Conservation (phyloP, 2,329 filamentous ascomycete genomes). For the Cytospora mali region DNA sequence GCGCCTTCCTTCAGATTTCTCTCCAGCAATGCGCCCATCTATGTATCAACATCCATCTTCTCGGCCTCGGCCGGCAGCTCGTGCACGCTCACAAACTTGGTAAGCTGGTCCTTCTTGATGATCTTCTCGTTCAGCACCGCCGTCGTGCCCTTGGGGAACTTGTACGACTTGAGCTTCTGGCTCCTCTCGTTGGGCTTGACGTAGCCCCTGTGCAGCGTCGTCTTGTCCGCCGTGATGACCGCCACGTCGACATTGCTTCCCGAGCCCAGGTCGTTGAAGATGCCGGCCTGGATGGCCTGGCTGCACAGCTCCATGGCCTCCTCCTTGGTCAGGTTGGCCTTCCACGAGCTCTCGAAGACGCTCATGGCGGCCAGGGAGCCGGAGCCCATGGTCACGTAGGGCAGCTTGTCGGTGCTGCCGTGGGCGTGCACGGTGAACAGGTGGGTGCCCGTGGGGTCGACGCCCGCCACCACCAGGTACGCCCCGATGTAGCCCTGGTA, state of each 20-base stretch:
- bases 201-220: conserved; percentile 88
- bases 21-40: conserved; percentile 26
- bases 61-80: conserved; percentile 75
- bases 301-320: conserved; percentile 81
- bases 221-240: conserved; percentile 94
- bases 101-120: conserved; percentile 90
- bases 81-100: conserved; percentile 90
- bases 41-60: conserved; percentile 70
- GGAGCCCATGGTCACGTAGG: conserved; percentile 98
- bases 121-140: conserved; percentile 95
- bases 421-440: conserved; percentile 99
- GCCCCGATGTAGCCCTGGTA: conserved; percentile 98
- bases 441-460: conserved; percentile 91
- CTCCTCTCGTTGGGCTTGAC: conserved; percentile 90
- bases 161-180: conserved; percentile 91
- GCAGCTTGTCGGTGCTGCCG: conserved; percentile 96
- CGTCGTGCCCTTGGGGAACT: conserved; percentile 88
- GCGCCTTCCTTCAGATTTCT: neutral
- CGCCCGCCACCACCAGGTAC: conserved; percentile 95
- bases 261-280: conserved; percentile 97
- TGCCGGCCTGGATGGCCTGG: conserved; percentile 91
- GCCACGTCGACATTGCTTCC: conserved; percentile 97
- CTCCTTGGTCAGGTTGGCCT: conserved; percentile 72
- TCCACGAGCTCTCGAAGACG: conserved; percentile 97
- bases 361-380: conserved; percentile 97